A percentile compares a stretch with the other conserved stretches of the same genome.
phyloP scores from a whole-genome alignment of 345 rosid genomes.

The Stellera chamaejasme region DNA sequence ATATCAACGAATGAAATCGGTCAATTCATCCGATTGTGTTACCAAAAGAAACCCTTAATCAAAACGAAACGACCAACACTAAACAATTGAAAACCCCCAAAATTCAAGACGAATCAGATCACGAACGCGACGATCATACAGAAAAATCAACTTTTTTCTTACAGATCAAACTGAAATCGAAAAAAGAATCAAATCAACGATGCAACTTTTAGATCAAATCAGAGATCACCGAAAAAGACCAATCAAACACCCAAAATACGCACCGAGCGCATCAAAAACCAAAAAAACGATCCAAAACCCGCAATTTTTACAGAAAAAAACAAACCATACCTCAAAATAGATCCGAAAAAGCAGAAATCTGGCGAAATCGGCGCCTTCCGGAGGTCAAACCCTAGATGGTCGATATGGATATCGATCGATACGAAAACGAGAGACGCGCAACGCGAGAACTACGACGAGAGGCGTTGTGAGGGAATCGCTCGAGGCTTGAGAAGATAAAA shows the following conservation, averaged over 20 bases:
- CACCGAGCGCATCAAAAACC: background rate
- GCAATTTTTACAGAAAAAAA: background rate
- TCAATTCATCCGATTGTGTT: no score
- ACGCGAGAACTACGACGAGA: background rate
- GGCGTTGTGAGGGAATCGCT: background rate
- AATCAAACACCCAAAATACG: background rate
- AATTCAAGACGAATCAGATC: background rate
- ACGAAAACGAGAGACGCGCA: background rate
- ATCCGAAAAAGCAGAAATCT: constrained; percentile 7
- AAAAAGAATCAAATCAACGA: background rate
- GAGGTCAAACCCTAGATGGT: background rate
- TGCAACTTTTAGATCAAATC: background rate
- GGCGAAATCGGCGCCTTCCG: background rate
- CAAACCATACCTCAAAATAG: constrained; percentile 7
- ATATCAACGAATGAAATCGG: no score
- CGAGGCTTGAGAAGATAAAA: background rate
- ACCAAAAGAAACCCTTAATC: no score
- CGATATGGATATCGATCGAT: background rate
- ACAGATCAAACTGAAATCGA: background rate
- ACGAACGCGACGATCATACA: background rate
- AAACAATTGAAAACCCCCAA: background rate
- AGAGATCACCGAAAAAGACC: background rate
- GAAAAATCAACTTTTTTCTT: background rate
- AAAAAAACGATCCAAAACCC: background rate
- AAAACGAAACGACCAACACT: background rate